phyloP scores from a whole-genome alignment of 202 grass and related monocot genomes.

The Setaria viridis region DNA sequence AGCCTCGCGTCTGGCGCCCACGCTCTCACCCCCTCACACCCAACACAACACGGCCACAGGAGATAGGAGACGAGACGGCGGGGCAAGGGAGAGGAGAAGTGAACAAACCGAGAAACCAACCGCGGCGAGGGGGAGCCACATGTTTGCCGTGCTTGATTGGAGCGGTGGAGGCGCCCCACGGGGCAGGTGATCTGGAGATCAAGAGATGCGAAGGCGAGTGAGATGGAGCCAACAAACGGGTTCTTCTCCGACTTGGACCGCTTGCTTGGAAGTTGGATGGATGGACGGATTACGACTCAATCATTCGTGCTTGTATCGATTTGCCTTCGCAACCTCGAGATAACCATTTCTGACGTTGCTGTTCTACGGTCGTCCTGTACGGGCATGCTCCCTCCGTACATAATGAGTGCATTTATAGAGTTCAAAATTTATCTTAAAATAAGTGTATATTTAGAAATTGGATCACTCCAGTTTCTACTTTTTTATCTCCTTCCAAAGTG shows the following conservation, averaged over 20 bases:
- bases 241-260: conserved; percentile 4
- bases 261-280: neutral
- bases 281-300: neutral
- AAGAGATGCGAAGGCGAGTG: neutral
- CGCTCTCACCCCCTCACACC: neutral
- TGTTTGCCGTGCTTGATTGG: conserved; percentile 1
- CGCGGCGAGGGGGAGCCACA: conserved; percentile 19
- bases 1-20: neutral
- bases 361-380: neutral
- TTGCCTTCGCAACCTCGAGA: conserved; percentile 6
- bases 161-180: neutral
- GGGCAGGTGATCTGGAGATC: conserved; percentile 25
- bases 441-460: no score
- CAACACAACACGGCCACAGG: neutral
- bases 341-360: neutral
- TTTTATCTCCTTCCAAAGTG: no score
- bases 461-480: no score
- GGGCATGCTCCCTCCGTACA: neutral
- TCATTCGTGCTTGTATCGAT: conserved; percentile 30
- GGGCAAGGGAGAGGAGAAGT: neutral
- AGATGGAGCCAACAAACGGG: neutral
- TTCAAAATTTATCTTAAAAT: no score
- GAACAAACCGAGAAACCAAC: neutral
- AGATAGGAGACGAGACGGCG: neutral
- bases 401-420: no score